These are phyloP conservation scores for Serpula lacrymans DNA, from an alignment of 768 basidiomycete species.

Conservation along the genomic window DNA sequence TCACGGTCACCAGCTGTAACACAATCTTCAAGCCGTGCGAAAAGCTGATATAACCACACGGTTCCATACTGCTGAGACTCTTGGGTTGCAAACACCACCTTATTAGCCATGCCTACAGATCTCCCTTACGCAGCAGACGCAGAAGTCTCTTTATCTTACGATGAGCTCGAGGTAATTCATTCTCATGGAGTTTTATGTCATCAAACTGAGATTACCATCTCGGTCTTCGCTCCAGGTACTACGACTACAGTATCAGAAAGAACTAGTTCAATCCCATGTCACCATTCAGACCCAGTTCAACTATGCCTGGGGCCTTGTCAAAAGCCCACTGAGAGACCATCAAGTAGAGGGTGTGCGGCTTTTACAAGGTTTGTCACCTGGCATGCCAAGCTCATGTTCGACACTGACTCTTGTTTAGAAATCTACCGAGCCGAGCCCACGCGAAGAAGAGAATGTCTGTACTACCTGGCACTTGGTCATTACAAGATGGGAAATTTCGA, in stretches of 20 bases:
- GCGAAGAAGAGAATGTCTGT: constrained; percentile 90
- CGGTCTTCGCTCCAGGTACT: constrained; percentile 57
- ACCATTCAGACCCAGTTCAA: constrained; percentile 97
- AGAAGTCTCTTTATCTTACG: constrained; percentile 80
- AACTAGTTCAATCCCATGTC: constrained; percentile 77
- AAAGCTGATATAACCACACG: too few relatives aligned
- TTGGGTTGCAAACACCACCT: too few relatives aligned
- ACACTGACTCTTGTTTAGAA: constrained; percentile 45
- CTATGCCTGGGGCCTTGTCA: constrained; percentile 95
- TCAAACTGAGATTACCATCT: neutral
- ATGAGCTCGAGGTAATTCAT: constrained; percentile 77
- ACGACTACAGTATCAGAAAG: constrained; percentile 83
- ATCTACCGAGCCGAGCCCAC: constrained; percentile 87
- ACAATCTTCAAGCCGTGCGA: too few relatives aligned
- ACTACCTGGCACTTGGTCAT: constrained; percentile 94
- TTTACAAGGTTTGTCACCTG: constrained; percentile 65
- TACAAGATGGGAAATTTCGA: constrained; percentile 96
- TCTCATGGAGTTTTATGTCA: neutral
- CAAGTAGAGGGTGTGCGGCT: constrained; percentile 91
- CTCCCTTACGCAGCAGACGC: constrained; percentile 96
- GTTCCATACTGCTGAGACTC: too few relatives aligned
- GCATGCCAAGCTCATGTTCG: constrained; percentile 6
- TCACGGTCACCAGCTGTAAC: too few relatives aligned
- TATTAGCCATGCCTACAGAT: constrained; percentile 73
- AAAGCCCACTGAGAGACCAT: constrained; percentile 79